Base-by-base conservation (phyloP, 495 filamentous ascomycete genomes). In the Lineolata rhizophorae region DNA sequence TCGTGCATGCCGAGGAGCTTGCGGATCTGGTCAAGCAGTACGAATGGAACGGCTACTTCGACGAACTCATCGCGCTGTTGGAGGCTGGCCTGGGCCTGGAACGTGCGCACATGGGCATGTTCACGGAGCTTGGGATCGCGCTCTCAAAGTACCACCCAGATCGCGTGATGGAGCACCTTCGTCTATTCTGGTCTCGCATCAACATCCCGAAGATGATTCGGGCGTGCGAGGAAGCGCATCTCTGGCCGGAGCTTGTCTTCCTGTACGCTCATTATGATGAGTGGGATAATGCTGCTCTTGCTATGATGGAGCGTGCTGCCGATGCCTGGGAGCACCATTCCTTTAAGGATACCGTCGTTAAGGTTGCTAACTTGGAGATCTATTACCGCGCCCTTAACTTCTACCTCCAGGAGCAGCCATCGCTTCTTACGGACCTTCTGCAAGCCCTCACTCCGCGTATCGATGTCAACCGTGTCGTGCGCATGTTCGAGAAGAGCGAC, bases 251-350 rank as follows among this genome's bases (percentile, higher is more conserved):
- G 56, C 59, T 99, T 36, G 80, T 99, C 39, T 99, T 99, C 75
- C 62, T 94, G 42, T 99, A 99, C 61, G 83, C 79, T 57, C 90
- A 99, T 57, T 95, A 95, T 49, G 90, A 99, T 42, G 90, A 99
- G 51, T 95, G 78, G 61, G 90, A 99, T 57, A 99, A 99, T 49
- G 87, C 90, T 17, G 87, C 87, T 15, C 65, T 99, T 35, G 83
- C 90, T 20, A 94, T 99, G 67, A 99, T 99, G 82, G 90, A 99
- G 65, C 81, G 87, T 43, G 79, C 90, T 21, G 75, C 91, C 32
- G 85, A 95, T 56, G 79, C 90, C 2, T 99, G 90, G 90, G 90
- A 99, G 54, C 90, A 99, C 58, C 87, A 95, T 55, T 90, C 85
- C 18, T 95, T 99, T 73, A 95, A 95, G 68, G 90, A 95, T 52